Evolutionary conservation across 257 asterid genomes (phyloP).

Genomic region (Penstemon eatonii): DNA sequence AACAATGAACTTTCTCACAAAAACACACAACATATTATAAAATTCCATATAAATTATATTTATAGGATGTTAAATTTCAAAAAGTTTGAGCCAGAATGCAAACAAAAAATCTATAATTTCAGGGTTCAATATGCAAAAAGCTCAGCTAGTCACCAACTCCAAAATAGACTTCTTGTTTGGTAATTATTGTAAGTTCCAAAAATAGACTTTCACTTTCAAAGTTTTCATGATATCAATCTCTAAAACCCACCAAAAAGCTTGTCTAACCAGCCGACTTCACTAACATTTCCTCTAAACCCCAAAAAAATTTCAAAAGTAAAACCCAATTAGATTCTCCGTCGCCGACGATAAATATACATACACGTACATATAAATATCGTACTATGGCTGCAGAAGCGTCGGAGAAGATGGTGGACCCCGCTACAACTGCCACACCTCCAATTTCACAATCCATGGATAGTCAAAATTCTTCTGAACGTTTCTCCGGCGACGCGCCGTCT

Average conservation of each 20-base stretch:
- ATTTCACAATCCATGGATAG: conserved; percentile 49
- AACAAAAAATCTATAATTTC: too few species aligned
- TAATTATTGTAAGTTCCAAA: not conserved
- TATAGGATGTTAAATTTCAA: too few species aligned
- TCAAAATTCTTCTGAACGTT: conserved; percentile 31
- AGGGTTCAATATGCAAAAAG: too few species aligned
- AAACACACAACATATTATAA: too few species aligned
- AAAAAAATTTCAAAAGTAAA: not conserved
- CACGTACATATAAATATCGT: not conserved
- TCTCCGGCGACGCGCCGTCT: conserved; percentile 41
- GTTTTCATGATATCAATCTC: conserved; percentile 13
- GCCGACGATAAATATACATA: conserved; percentile 6
- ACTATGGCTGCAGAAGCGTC: not conserved
- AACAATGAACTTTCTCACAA: too few species aligned
- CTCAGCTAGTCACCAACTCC: not conserved
- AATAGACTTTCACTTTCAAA: too few species aligned
- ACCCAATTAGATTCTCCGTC: conserved; percentile 12
- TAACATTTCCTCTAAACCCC: conserved; percentile 15
- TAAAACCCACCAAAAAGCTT: conserved; percentile 32
- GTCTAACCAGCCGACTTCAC: conserved; percentile 40
- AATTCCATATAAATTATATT: too few species aligned
- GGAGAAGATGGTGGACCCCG: conserved; percentile 35
- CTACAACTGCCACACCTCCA: conserved; percentile 47
- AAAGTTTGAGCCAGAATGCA: too few species aligned
- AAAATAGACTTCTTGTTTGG: conserved; percentile 25